phyloP scores from a whole-genome alignment of 805 yeast species.

The Pichia heedii region DNA sequence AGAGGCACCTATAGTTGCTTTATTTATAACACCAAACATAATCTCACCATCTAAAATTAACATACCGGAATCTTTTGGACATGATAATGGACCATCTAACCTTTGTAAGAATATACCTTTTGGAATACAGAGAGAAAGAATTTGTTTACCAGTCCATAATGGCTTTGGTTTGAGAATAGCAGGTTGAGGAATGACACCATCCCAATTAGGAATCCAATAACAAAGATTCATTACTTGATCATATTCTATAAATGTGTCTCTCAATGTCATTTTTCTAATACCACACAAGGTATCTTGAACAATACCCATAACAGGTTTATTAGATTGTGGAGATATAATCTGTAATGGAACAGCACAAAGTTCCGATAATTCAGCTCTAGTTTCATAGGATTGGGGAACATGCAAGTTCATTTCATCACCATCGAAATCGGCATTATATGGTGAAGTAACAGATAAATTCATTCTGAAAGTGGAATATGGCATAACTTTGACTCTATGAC shows the following conservation, averaged over 20 bases:
- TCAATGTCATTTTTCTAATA: constrained; percentile 85
- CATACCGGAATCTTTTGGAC: constrained; percentile 95
- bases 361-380: constrained; percentile 91
- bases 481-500: constrained; percentile 96
- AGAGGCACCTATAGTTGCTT: constrained; percentile 96
- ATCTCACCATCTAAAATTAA: constrained; percentile 91
- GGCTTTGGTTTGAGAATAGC: constrained; percentile 92
- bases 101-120: constrained; percentile 92
- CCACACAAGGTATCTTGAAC: constrained; percentile 99
- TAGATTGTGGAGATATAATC: constrained; percentile 96
- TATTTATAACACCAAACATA: constrained; percentile 96
- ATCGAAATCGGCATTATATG: constrained; percentile 99
- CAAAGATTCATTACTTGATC: constrained; percentile 94
- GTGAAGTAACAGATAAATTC: constrained; percentile 94
- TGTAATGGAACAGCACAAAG: constrained; percentile 96
- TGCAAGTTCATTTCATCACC: constrained; percentile 99
- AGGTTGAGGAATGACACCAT: constrained; percentile 94
- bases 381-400: constrained; percentile 97
- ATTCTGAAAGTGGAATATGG: constrained; percentile 97
- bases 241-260: constrained; percentile 81
- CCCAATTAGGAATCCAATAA: constrained; percentile 99
- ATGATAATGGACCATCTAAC: constrained; percentile 77
- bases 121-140: constrained; percentile 87
- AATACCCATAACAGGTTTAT: constrained; percentile 99
- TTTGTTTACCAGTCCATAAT: constrained; percentile 95